Base-by-base conservation (phyloP, 2,329 filamentous ascomycete species). In the Cladosporium sp. region DNA sequence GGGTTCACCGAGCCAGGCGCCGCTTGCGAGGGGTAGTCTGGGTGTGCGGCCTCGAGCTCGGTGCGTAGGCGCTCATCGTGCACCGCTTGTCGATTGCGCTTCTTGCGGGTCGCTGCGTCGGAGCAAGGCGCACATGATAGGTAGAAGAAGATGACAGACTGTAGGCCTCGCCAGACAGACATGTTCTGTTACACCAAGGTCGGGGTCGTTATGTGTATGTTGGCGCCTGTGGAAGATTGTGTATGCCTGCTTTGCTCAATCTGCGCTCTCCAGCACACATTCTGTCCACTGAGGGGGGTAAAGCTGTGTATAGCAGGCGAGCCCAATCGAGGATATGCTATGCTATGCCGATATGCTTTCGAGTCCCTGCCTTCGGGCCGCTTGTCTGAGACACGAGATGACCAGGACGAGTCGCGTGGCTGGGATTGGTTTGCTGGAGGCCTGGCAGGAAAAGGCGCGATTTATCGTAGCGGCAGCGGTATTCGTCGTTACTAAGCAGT, bases 1-100 rank as follows among this genome's bases (percentile, higher is more conserved):
- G 90, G 89, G 74, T 97, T 97, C 32, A 92, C 96, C 74, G 89
- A 90, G 73, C 92, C 95, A 0, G 92, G 91, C 54, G 88, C 87
- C 1, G 90, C 93, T 75, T 73, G 97, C 93, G 60, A 88, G 85
- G 77, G 96, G 95, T 12, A 88, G 78, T 62, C 71, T 69, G 0
- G 92, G 91, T 75, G 93, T 87, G 70, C 92, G 87, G 64, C 85
- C 85, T 71, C 90, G 86, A 66, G 88, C 84, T 76, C 90, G 89
- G 71, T 90, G 86, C 71, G 86, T 82, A 65, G 32, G 5, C 51
- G 58, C 38, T 88, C 85, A 68, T 90, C 88, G 72, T 85, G 85
- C 74, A 87, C 88, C 59, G 91, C 91, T 76, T 92, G 85, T 71
- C 87, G 86, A 78, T 87, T 89, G 66, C 90, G 85, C 77, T 90